Base-by-base conservation (phyloP, 2,329 filamentous ascomycete genomes). In the Beauveria rudraprayagi region DNA sequence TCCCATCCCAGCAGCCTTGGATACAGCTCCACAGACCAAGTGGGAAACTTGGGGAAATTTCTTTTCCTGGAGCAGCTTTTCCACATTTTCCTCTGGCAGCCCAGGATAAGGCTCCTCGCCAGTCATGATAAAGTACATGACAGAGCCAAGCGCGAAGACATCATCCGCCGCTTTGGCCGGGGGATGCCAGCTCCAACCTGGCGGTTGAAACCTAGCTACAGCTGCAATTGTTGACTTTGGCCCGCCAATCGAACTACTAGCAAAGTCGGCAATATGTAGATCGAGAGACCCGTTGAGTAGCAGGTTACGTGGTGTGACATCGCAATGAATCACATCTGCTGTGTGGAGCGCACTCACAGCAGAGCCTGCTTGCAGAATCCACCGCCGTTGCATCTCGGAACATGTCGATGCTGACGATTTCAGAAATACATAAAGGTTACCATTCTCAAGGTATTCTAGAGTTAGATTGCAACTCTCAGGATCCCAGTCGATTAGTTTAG, bases 291-390 rank as follows among this genome's bases (percentile, higher is more conserved):
- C 63, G 64, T 76, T 70, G 22, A 77, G 63, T 0, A 76, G 65
- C 54, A 76, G 71, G 62, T 77, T 75, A 53, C 69, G 70, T 7
- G 74, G 73, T 63, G 71, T 70, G 37, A 76, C 66, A 63, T 77
- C 73, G 65, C 70, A 74, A 62, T 77, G 75, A 62, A 77, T 70
- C n/a, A 76, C 69, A 17, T 66, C 65, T 61, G 68, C 68, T 14
- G 63, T 67, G 67, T 77, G 75, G 37, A 77, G 60, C 52, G 71
- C 66, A 51, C 64, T 62, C 26, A 76, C 58, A 4, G 68, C 73
- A 65, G 74, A 68, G 37, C 71, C 67, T 48, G 69, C 68, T 63
- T 75, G 69, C 10, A 67, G 65, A 46, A 66, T 66, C 73, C 73
- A 75, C 34, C 62, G 64, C 22, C 61, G 60, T 52, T 67, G 67